Base-by-base conservation (phyloP, 1,284 basidiomycete species). In the Sutorius eximius region DNA sequence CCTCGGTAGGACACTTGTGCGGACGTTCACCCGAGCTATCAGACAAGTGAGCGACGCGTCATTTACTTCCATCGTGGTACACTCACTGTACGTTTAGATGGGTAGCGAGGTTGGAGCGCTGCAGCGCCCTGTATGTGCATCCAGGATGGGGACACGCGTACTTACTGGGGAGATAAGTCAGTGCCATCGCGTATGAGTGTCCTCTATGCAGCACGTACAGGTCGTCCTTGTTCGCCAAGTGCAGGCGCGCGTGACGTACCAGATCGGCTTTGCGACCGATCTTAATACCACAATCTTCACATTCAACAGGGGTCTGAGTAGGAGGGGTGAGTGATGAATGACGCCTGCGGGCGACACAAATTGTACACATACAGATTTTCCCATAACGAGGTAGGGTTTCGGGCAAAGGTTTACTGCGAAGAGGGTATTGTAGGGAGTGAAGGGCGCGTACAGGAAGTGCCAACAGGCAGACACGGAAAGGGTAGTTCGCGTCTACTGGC, bases 61-160 rank as follows among this genome's bases (percentile, higher is more conserved):
- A 22, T 27, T 37, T 16, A 3, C 8, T 16, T 12, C 13, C 40
- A 24, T 11, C 11, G 15, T 43, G 32, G 34, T 4, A 40, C 29
- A 58, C 63, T 56, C 34, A 65, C 63, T 75, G 72, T 0, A 49
- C 62, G 11, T 53, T 56, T 0, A 61, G n/a, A 40, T 74, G 74
- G 0, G 60, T 67, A 0, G n/a, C 20, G 0, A 75, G n/a, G 18
- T 74, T 75, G 0, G 64, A 66, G 8, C 46, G 53, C 11, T 74
- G 74, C 0, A 71, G 58, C 0, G 66, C 49, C 24, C 53, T 55
- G 47, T 61, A 70, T 0, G 18, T 4, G 32, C 73, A 76, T 1
- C 57, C 62, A 1, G 30, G 1, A 18, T 53, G 57, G 2, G 63
- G 51, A 41, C 74, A 74, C 8, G 10, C 10, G 37, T 58, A 34